phyloP scores from a whole-genome alignment of 2,329 filamentous ascomycete genomes.

The Venturia asperata region DNA sequence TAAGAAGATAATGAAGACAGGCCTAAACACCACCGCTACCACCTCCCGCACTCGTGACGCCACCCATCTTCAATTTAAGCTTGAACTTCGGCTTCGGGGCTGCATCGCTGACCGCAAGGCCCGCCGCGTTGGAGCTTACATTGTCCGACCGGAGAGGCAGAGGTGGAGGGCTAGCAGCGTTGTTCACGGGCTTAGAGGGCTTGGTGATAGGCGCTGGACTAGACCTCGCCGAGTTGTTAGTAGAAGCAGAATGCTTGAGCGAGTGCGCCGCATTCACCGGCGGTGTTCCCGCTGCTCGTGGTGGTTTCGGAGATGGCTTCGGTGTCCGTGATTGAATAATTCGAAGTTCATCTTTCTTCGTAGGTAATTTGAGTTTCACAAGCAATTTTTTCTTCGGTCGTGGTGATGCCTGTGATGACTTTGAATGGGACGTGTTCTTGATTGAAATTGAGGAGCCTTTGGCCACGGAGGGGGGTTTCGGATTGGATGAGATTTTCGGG shows the following conservation, averaged over 20 bases:
- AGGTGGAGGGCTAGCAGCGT: background rate
- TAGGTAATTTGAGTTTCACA: background rate
- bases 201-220: background rate
- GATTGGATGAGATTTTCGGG: background rate
- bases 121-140: background rate
- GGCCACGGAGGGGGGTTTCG: background rate
- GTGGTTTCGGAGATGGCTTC: slow-evolving; percentile 1
- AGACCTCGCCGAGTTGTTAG: background rate
- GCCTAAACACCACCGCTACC: background rate
- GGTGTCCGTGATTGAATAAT: background rate
- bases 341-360: slow-evolving; percentile 9
- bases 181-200: background rate
- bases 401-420: background rate
- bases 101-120: background rate
- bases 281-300: background rate
- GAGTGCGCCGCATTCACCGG: background rate
- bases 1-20: background rate
- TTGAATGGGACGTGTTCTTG: background rate
- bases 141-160: background rate
- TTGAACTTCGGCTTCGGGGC: slow-evolving; percentile 11
- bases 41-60: background rate
- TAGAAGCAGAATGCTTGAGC: background rate
- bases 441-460: background rate
- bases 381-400: background rate
- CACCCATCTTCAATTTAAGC: slow-evolving; percentile 17